A percentile compares a stretch with the other conserved stretches of the same genome.
Evolutionary conservation across 78 protist species (phyloP).

Genomic region (Salpingoeca rosetta): DNA sequence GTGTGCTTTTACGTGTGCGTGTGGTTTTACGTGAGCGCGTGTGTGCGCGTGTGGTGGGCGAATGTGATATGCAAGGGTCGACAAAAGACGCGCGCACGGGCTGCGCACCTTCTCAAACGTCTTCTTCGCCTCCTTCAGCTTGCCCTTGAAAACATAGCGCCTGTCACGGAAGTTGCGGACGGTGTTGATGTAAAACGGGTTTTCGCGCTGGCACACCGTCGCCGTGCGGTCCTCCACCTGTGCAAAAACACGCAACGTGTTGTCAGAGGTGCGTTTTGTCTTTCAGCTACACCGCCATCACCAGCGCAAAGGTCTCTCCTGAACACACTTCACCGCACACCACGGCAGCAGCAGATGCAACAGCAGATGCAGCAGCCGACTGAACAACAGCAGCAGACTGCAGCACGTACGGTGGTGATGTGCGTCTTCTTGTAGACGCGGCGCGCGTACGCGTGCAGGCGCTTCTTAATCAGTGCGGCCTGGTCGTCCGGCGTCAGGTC

Average conservation of each 20-base stretch:
- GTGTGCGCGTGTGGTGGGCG: neutral
- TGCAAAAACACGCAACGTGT: neutral
- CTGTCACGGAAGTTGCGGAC: conserved; percentile 91
- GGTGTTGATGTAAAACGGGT: conserved; percentile 94
- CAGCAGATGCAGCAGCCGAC: conserved; percentile 2
- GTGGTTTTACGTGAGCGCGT: neutral
- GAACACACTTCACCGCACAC: neutral
- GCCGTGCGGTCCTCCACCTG: conserved; percentile 13
- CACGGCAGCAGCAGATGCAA: neutral
- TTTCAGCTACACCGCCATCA: neutral
- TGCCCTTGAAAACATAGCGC: conserved; percentile 83
- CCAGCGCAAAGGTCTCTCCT: neutral
- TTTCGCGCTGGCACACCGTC: conserved; percentile 97
- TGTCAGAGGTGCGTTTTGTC: too few species aligned
- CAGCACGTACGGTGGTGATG: conserved; percentile 23
- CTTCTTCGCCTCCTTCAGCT: neutral
- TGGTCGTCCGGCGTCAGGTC: conserved; percentile 51
- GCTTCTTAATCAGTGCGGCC: conserved; percentile 33
- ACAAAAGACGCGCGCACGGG: too few species aligned
- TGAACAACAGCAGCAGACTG: too few species aligned
- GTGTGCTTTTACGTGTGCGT: too few species aligned
- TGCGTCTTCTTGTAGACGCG: conserved; percentile 54
- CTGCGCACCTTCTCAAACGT: too few species aligned
- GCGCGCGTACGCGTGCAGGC: conserved; percentile 65
- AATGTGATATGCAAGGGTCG: too few species aligned